Base-by-base conservation (phyloP, 495 filamentous ascomycete species). In the Evernia prunastri region DNA sequence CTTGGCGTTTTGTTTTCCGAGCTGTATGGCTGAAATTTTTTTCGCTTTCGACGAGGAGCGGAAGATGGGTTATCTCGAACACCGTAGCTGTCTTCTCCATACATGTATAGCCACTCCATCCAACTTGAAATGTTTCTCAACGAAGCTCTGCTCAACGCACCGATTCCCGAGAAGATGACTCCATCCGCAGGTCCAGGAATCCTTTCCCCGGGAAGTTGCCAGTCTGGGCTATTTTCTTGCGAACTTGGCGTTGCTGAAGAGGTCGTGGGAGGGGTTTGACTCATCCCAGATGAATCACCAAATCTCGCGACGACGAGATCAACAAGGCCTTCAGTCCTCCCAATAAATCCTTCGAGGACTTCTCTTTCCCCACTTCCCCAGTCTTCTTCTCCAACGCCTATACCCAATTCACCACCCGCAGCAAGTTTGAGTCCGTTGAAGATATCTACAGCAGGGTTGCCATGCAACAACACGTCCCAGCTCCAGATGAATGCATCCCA, bases 371-470 rank as follows among this genome's bases (percentile, higher is more conserved):
- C 91, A 67, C 91, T 96, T 3, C 92, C 92, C 77, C 92, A 86
- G 64, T 96, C 90, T 75, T 96, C 92, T 71, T 96, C 92, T 37
- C 92, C 94, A 17, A 97, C 92, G 1, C 95, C 95, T 20, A 96
- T 83, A 23, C 94, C 95, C 31, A 96, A 84, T 75, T 96, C 91
- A 9, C 93, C 94, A 43, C 90, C 89, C 33, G 88, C 90, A 20
- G 94, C 91, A 51, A 97, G 84, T 74, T 96, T 96, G 66, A 96
- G 84, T 4, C 90, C 91, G 31, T 87, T 86, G 68, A 89, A 90
- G 5, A 95, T 81, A 63, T 86, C 86, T 7, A 87, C 84, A 7
- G 87, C 86, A 4, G 94, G 94, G 64, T 94, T 96, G 25, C 92
- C 94, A 70, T 90, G 87, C 43, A 97, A 78, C 51, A 97, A 80